Percentiles rank a stretch among this genome's conserved stretches.
These are phyloP conservation scores for Lentinula sp. DNA, from an alignment of 768 basidiomycete species.

Conservation along the genomic window DNA sequence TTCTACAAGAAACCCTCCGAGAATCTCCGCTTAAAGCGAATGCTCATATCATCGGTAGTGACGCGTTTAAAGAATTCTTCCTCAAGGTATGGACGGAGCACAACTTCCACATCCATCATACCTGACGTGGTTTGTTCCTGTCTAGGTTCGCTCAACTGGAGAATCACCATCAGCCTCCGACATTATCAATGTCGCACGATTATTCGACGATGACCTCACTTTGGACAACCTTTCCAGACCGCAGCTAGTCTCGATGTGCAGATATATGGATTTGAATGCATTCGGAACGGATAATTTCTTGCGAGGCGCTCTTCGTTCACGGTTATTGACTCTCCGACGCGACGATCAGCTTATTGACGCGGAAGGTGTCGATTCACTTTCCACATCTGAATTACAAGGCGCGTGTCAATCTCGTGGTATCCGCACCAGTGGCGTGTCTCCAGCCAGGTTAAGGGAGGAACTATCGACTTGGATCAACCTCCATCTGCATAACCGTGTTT, in stretches of 20 bases:
- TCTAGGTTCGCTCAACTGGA: constrained; percentile 85
- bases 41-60: constrained; percentile 87
- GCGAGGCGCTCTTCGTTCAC: constrained; percentile 81
- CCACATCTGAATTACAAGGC: constrained; percentile 85
- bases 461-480: constrained; percentile 88
- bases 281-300: constrained; percentile 99
- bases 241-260: constrained; percentile 95
- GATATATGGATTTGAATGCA: constrained; percentile 97
- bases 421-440: constrained; percentile 80
- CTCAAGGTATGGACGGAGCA: constrained; percentile 60
- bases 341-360: constrained; percentile 91
- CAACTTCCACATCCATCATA: not conserved
- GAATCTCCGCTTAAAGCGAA: constrained; percentile 92
- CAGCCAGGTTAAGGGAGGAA: constrained; percentile 84
- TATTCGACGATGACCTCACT: constrained; percentile 97
- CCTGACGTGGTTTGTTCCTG: not conserved
- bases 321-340: constrained; percentile 74
- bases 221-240: constrained; percentile 97
- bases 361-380: constrained; percentile 88
- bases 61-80: constrained; percentile 99
- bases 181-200: constrained; percentile 89
- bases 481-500: constrained; percentile 86
- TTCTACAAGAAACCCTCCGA: constrained; percentile 93
- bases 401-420: constrained; percentile 95
- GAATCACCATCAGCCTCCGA: constrained; percentile 87